Conservation (phyloP, 768 basidiomycete genomes). For the Boletus reticulatus region DNA sequence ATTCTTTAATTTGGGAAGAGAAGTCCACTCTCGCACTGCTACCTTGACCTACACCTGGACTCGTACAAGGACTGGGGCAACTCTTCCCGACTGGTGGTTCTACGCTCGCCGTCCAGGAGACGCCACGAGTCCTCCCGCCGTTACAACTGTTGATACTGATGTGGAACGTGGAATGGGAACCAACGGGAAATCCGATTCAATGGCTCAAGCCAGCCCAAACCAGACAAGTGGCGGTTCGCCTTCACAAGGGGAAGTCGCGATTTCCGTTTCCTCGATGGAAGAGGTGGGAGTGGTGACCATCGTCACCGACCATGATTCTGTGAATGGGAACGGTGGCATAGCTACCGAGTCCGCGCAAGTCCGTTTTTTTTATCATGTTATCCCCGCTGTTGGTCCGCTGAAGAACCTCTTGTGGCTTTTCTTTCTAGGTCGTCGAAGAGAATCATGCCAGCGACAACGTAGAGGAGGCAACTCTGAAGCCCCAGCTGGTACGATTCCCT, state of each 20-base stretch:
- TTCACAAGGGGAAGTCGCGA: not conserved
- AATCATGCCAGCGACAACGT: not conserved
- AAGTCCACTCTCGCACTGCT: conserved; percentile 43
- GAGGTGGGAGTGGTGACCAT: not conserved
- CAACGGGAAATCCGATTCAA: not conserved
- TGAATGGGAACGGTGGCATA: not conserved
- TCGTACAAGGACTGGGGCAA: conserved; percentile 27
- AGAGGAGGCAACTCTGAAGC: not conserved
- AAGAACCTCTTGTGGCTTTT: conserved; percentile 7
- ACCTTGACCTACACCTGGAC: conserved; percentile 47
- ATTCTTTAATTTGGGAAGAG: conserved; percentile 56
- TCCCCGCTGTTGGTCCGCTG: conserved; percentile 7
- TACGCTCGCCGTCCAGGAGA: conserved; percentile 29
- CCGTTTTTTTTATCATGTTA: conserved; percentile 10
- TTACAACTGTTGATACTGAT: conserved; percentile 3
- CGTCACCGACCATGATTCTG: not conserved
- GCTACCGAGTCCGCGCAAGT: conserved; percentile 14
- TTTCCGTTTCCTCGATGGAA: not conserved
- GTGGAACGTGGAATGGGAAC: conserved; percentile 20
- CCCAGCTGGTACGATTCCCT: conserved; percentile 35
- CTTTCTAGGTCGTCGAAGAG: conserved; percentile 9
- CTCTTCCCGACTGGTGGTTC: conserved; percentile 46
- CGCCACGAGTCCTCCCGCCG: not conserved
- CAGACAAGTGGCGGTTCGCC: not conserved
- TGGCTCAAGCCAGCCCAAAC: not conserved